Evolutionary conservation across 2,329 filamentous ascomycete species (phyloP), one percentile per base, ranked within the genome.

Genomic region (Apiospora kogelbergensis): DNA sequence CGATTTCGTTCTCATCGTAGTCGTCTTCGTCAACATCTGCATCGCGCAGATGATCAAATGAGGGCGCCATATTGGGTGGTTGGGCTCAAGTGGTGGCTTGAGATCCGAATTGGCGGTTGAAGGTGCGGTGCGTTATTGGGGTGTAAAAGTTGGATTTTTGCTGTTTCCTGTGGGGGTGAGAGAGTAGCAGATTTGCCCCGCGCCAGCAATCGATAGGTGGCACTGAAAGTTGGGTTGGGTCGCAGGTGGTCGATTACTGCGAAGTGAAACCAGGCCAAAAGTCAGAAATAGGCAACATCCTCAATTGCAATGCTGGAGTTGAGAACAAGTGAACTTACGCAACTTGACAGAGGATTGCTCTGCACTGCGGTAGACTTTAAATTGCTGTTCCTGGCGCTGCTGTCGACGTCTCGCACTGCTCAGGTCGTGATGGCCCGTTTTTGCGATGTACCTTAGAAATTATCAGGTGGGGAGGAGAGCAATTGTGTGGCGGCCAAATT

Each of bases 1-100:
- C 95, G 82, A 98, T 92, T 80, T 98, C 94, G 79, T 95, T 92
- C 83, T 96, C 92, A 80, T 97, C 95, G 80, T 92, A 92, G 80
- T 95, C 91, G 78, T 96, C 94, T 74, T 91, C 89, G 78, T 91
- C 89, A 81, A 95, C 91, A 81, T 97, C 93, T 77, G 95, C 93
- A 82, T 97, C 94, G 82, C 92, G 92, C 80, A 98, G 87, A 78
- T 94, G 93, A 80, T 97, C 93, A 83, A 97, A 98, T 80, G 93
- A 94, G 75, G 93, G 92, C 83, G 95, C 94, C 95, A 98, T 98
- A 84, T 82, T 94, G 85, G 84, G 71, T 70, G 68, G 46, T 67
- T 26, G 64, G 63, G 26, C 37, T 60, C 53, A 60, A 60, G 53
- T 60, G 7, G 30, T 33, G 53, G 53, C 53, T 60, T 60, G 53